Percentiles rank a stretch among this genome's conserved stretches.
phyloP scores from a whole-genome alignment of 192 early-diverging fungal species.

The Dissophora ornata region DNA sequence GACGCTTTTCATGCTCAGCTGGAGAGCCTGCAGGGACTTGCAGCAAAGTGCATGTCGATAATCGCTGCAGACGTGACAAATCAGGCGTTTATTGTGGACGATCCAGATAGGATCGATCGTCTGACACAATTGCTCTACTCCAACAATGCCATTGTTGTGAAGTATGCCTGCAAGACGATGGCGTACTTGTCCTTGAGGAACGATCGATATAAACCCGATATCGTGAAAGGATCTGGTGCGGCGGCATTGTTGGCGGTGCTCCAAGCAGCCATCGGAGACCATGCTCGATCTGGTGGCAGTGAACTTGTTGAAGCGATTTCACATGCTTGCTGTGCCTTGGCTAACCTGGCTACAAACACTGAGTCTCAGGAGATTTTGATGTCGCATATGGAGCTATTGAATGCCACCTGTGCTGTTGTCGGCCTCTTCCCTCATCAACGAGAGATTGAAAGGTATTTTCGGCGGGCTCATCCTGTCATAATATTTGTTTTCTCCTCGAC shows the following conservation, averaged over 20 bases:
- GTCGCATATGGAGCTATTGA: slow-evolving; percentile 59
- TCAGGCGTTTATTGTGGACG: slow-evolving; percentile 64
- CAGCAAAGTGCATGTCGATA: slow-evolving; percentile 58
- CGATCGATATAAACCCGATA: slow-evolving; percentile 50
- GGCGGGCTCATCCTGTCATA: no score
- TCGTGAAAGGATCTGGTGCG: slow-evolving; percentile 21
- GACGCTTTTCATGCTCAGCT: slow-evolving; percentile 45
- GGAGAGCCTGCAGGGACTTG: slow-evolving; percentile 55
- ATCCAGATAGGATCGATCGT: slow-evolving; percentile 48
- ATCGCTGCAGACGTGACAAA: slow-evolving; percentile 55
- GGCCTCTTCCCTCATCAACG: slow-evolving; percentile 50
- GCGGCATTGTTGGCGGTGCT: slow-evolving; percentile 21
- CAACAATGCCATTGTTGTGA: slow-evolving; percentile 57
- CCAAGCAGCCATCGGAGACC: neutral
- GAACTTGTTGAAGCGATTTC: slow-evolving; percentile 54
- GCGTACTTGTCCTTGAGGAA: slow-evolving; percentile 68
- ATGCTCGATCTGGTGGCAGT: neutral
- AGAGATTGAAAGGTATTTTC: slow-evolving; percentile 62
- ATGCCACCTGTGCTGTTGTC: slow-evolving; percentile 56
- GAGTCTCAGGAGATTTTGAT: slow-evolving; percentile 61
- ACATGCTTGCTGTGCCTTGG: slow-evolving; percentile 67
- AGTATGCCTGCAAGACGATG: slow-evolving; percentile 67
- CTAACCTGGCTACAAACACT: slow-evolving; percentile 69
- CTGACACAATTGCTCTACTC: slow-evolving; percentile 57
- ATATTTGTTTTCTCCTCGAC: neutral